phyloP scores from a whole-genome alignment of 1,139 yeast genomes.

The Hemisphaericaspora xylanilytica region DNA sequence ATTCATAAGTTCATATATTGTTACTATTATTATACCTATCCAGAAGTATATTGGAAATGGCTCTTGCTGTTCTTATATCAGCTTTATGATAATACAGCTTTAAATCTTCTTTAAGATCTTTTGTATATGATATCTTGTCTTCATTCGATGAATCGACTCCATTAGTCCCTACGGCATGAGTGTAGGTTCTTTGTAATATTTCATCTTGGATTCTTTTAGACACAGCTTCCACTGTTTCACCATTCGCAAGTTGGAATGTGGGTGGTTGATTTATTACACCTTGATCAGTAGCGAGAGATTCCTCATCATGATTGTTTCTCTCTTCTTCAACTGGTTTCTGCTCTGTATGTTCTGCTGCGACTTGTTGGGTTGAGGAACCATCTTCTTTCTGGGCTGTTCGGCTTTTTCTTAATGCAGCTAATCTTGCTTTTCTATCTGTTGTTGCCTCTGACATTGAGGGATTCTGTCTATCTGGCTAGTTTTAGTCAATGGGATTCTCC shows the following conservation, averaged over 20 bases:
- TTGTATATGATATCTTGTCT: conserved; percentile 11
- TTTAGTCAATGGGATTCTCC: no score
- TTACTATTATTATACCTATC: conserved; percentile 16
- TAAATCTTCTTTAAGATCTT: conserved; percentile 34
- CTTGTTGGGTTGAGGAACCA: conserved; percentile 1
- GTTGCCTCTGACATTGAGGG: conserved; percentile 8
- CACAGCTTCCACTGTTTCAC: conserved; percentile 30
- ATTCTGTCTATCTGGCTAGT: neutral
- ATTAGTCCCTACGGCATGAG: conserved; percentile 5
- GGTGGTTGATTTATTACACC: conserved; percentile 11
- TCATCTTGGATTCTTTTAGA: conserved; percentile 25
- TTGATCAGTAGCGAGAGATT: conserved; percentile 2
- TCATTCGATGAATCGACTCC: neutral
- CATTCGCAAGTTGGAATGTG: conserved; percentile 12
- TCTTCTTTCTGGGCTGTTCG: conserved; percentile 6
- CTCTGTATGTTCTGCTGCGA: no score
- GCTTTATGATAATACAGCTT: conserved; percentile 28
- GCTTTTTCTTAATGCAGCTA: conserved; percentile 24
- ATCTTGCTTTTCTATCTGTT: conserved; percentile 22
- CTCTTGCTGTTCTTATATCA: conserved; percentile 27
- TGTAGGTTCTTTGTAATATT: conserved; percentile 19
- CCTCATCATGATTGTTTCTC: neutral
- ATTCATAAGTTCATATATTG: conserved; percentile 2
- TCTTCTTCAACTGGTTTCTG: no score
- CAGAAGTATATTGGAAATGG: conserved; percentile 26